Evolutionary conservation across 2,329 filamentous ascomycete species (phyloP), one percentile per base, ranked within the genome.

Genomic region (Penicillium psychrosexuale): DNA sequence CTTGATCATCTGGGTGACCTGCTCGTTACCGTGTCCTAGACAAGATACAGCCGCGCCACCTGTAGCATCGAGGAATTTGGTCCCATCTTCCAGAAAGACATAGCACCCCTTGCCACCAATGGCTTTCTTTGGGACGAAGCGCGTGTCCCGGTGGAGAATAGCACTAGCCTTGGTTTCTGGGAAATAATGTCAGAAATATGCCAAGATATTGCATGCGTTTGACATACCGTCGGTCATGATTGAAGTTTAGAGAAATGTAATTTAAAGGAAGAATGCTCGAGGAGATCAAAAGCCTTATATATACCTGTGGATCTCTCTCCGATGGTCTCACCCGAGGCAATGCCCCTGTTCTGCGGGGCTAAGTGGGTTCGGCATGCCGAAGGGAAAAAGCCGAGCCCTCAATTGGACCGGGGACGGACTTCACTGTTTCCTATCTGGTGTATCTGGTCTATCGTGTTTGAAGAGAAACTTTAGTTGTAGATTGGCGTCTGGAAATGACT

Each of bases 21-120:
- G 77, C 39, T 77, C 65, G 56, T 87, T 80, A 30, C 83, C 84
- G 62, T 90, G 85, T 7, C 89, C 90, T 9, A 93, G 75, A 66
- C 85, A 87, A 9, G 84, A 80, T 3, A 91, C 88, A 22, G 86
- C 88, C 3, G 89, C 87, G 19, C 90, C 90, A 28, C 86, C 83
- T 19, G 86, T 88, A 1, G 84, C 86, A 69, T 94, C 90, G 13
- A 91, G 80, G 40, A 94, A 81, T 33, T 74, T 76, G 24, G 80
- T 78, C 1, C 85, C 86, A 65, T 79, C 77, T 61, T 75, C 74
- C 1, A 84, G 73, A 33, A 75, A 71, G n/a, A 85, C 70, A 56
- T 79, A 81, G 60, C 78, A 76, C 11, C 80, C 82, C 52, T 76
- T 69, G 5, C 77, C 82, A 0, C 74, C 77, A 9, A 76, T 66